Evolutionary conservation across 768 basidiomycete species (phyloP).

Genomic region (Trametopsis cervina): DNA sequence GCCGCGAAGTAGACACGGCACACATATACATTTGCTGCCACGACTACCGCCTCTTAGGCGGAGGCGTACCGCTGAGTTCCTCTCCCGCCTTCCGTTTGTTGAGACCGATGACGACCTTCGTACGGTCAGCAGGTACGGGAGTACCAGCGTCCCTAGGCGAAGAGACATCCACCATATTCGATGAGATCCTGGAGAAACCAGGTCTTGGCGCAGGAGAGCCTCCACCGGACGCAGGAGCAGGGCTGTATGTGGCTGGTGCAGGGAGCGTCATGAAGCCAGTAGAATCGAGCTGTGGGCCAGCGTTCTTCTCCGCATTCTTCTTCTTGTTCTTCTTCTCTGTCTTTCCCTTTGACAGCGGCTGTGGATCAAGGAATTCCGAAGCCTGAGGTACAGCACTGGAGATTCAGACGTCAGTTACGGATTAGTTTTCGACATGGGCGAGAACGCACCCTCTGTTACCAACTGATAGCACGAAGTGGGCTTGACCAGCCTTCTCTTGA

Average conservation of each 20-base stretch:
- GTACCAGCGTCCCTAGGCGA: slow-evolving; percentile 38
- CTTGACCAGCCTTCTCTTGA: slow-evolving; percentile 91
- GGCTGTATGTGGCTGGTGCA: slow-evolving; percentile 42
- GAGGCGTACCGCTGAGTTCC: slow-evolving; percentile 60
- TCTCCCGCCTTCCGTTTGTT: slow-evolving; percentile 79
- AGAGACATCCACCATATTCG: slow-evolving; percentile 41
- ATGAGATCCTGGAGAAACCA: slow-evolving; percentile 73
- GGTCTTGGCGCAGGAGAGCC: slow-evolving; percentile 55
- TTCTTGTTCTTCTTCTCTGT: slow-evolving; percentile 78
- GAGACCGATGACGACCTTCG: slow-evolving; percentile 73
- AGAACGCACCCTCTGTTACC: slow-evolving; percentile 82
- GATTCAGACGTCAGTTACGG: slow-evolving; percentile 11
- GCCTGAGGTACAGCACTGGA: slow-evolving; percentile 81
- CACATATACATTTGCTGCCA: background rate
- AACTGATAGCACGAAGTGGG: slow-evolving; percentile 92
- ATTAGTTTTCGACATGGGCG: background rate
- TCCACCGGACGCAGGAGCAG: slow-evolving; percentile 33
- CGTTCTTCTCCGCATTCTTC: slow-evolving; percentile 54
- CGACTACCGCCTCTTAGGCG: slow-evolving; percentile 39
- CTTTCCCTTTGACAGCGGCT: slow-evolving; percentile 77
- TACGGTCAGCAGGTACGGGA: slow-evolving; percentile 56
- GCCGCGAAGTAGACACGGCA: background rate
- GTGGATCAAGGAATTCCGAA: slow-evolving; percentile 72
- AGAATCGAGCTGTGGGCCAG: slow-evolving; percentile 38
- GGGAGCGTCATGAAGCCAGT: slow-evolving; percentile 71